Evolutionary conservation across 345 rosid genomes (phyloP), one percentile per base, ranked within the genome.

Genomic region (Syzygium oleosum): DNA sequence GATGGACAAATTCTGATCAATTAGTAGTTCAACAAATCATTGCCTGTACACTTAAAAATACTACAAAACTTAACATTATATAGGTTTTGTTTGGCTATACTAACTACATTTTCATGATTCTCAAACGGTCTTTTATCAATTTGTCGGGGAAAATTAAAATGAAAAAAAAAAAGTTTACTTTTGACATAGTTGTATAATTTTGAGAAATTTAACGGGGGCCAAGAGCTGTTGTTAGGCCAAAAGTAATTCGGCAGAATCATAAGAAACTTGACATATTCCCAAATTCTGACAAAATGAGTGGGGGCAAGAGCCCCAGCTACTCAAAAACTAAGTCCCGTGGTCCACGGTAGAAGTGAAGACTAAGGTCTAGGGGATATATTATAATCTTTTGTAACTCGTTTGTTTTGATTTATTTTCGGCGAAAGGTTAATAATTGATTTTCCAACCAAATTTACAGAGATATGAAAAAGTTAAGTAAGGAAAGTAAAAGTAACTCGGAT

Each of bases 361-460:
- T 63, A n/a, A 29, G 21, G 29, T 15, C 38, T 0, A n/a, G 34
- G 31, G 9, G 17, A 27, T 27, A 27, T 27, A 29, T n/a, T n/a
- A 61, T 1, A 3, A n/a, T 13, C 13, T 6, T 29, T 29, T 27
- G 9, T 29, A 63, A 29, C 77, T 29, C 11, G 10, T 63, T 63
- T 15, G 11, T 63, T 16, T 29, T 63, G 10, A 29, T 63, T 29
- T 29, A 63, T 15, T 63, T 63, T 63, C 6, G 21, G 10, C 11
- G 6, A 63, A 63, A 29, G 0, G 21, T 29, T 29, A 29, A 29
- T 7, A n/a, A 29, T 29, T 29, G 21, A 29, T 14, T 63, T 63
- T 63, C 11, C 3, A 29, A 0, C 21, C 38, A 63, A 29, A 63
- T 63, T 63, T 63, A 10, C 1, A 0, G 0, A 14, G 11, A 63